Conservation (phyloP, 148 eudicot genomes). For the Beta vulgaris region DNA sequence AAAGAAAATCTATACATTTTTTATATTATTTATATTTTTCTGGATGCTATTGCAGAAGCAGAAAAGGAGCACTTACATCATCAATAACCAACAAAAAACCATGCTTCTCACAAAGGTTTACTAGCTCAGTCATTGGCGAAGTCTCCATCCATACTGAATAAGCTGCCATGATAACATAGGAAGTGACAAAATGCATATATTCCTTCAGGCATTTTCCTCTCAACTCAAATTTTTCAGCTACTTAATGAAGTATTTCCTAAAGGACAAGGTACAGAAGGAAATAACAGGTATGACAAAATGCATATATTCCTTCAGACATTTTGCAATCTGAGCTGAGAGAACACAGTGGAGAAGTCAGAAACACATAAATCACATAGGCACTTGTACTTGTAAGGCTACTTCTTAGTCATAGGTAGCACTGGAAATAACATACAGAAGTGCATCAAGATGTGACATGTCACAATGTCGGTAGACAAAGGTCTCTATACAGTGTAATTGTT, state of each 20-base stretch:
- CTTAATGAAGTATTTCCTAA: not conserved
- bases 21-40: not conserved
- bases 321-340: conserved; percentile 61
- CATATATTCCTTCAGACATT: conserved; percentile 54
- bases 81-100: conserved; percentile 87
- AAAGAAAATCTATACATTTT: not conserved
- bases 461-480: conserved; percentile 83
- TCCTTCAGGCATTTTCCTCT: not conserved
- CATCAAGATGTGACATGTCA: conserved; percentile 85
- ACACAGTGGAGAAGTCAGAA: conserved; percentile 15
- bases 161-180: conserved; percentile 45
- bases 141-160: conserved; percentile 99
- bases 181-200: not conserved
- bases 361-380: not conserved
- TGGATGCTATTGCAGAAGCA: not conserved
- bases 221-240: not conserved
- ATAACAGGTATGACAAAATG: conserved; percentile 32
- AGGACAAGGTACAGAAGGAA: conserved; percentile 6
- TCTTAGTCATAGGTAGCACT: not conserved
- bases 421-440: conserved; percentile 54
- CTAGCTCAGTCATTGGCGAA: conserved; percentile 87
- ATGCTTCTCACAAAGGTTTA: conserved; percentile 81
- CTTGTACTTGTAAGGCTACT: not conserved
- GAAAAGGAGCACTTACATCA: conserved; percentile 63
- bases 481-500: conserved; percentile 58